phyloP scores from a whole-genome alignment of 106 monocot species.

The Phalaenopsis equestris region DNA sequence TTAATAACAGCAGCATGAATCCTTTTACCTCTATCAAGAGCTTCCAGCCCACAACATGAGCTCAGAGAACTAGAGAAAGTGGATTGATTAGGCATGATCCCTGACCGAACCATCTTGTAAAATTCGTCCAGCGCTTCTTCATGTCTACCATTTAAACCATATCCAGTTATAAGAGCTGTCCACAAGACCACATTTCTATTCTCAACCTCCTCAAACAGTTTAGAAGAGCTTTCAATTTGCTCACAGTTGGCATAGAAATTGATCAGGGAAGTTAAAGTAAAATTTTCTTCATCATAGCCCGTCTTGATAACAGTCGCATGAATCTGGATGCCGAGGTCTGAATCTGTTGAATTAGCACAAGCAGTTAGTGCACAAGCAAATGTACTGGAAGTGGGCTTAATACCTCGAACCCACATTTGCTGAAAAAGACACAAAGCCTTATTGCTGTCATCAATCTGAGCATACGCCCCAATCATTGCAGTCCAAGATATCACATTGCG shows the following conservation, averaged over 20 bases:
- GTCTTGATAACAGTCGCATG: slow-evolving; percentile 39
- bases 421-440: slow-evolving; percentile 30
- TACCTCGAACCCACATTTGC: slow-evolving; percentile 38
- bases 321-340: slow-evolving; percentile 45
- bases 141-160: slow-evolving; percentile 39
- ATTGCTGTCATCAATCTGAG: slow-evolving; percentile 39
- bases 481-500: slow-evolving; percentile 71
- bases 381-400: slow-evolving; percentile 65
- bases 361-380: slow-evolving; percentile 58
- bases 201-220: slow-evolving; percentile 32
- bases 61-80: slow-evolving; percentile 58
- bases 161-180: slow-evolving; percentile 69
- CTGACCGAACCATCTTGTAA: slow-evolving; percentile 26
- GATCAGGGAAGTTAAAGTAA: slow-evolving; percentile 60
- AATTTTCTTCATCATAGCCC: slow-evolving; percentile 30
- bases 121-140: slow-evolving; percentile 44
- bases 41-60: slow-evolving; percentile 50
- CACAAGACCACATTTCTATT: slow-evolving; percentile 44
- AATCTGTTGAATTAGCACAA: slow-evolving; percentile 30
- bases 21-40: slow-evolving; percentile 40
- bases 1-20: slow-evolving; percentile 43
- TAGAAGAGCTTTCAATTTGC: slow-evolving; percentile 33
- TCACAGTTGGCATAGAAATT: slow-evolving; percentile 66
- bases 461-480: slow-evolving; percentile 61
- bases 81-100: slow-evolving; percentile 50